phyloP scores from a whole-genome alignment of 2,329 filamentous ascomycete species.

The Neonectria coccinea region DNA sequence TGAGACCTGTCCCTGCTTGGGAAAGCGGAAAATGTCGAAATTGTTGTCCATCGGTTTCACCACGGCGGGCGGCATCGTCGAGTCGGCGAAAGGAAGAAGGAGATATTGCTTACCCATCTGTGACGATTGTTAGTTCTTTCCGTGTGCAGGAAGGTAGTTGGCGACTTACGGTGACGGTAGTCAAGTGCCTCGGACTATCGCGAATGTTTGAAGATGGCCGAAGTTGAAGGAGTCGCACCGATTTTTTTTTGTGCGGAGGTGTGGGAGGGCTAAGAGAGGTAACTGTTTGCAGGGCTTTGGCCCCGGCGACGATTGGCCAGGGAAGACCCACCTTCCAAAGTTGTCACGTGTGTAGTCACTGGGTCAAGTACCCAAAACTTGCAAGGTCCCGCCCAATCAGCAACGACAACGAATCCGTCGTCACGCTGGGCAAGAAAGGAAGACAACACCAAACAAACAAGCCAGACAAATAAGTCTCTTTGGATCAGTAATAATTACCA shows the following conservation, averaged over 20 bases:
- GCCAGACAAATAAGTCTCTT: slow-evolving; percentile 9
- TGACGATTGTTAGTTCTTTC: slow-evolving; percentile 53
- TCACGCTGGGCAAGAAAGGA: slow-evolving; percentile 18
- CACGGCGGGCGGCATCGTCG: slow-evolving; percentile 43
- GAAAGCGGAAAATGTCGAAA: slow-evolving; percentile 37
- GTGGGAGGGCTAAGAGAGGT: slow-evolving; percentile 54
- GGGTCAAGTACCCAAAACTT: not conserved
- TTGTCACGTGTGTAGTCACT: slow-evolving; percentile 42
- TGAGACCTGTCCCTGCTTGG: slow-evolving; percentile 9
- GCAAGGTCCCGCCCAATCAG: slow-evolving; percentile 43
- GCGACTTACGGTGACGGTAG: slow-evolving; percentile 63
- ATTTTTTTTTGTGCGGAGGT: slow-evolving; percentile 57
- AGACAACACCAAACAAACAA: slow-evolving; percentile 13
- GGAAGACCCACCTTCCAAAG: slow-evolving; percentile 20
- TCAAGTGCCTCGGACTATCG: slow-evolving; percentile 58
- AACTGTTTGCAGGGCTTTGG: slow-evolving; percentile 53
- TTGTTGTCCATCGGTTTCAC: slow-evolving; percentile 34
- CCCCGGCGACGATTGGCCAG: slow-evolving; percentile 51
- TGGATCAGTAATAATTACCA: slow-evolving; percentile 24
- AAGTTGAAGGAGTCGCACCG: slow-evolving; percentile 53
- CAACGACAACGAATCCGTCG: slow-evolving; percentile 12
- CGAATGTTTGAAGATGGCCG: slow-evolving; percentile 55
- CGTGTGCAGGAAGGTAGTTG: slow-evolving; percentile 49
- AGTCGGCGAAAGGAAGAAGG: slow-evolving; percentile 37
- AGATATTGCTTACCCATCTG: slow-evolving; percentile 71